phyloP scores from a whole-genome alignment of 108 stramenopile species.

The Ochromonas danica region DNA sequence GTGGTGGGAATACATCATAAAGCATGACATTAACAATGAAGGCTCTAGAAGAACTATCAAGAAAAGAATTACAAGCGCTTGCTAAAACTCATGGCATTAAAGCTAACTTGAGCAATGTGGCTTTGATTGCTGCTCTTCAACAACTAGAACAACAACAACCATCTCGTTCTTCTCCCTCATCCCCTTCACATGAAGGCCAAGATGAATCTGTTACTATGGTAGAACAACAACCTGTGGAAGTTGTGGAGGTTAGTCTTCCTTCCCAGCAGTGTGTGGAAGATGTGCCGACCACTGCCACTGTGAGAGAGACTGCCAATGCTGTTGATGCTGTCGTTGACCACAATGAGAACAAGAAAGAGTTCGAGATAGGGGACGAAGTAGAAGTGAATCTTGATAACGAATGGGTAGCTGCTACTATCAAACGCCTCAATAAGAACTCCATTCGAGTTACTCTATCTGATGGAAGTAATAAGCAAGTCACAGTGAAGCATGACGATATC shows the following conservation, averaged over 20 bases:
- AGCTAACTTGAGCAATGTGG: slow-evolving; percentile 2
- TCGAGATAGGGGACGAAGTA: neutral
- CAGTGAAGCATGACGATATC: neutral
- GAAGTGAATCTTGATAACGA: neutral
- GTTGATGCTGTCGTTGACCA: neutral
- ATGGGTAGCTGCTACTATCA: neutral
- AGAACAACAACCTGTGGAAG: neutral
- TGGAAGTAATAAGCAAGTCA: neutral
- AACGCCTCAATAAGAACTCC: neutral
- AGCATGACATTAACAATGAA: neutral
- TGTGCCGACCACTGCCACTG: neutral
- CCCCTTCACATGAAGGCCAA: neutral
- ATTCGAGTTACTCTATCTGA: neutral
- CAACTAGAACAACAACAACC: neutral
- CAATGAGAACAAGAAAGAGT: neutral
- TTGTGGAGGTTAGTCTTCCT: too few relatives aligned
- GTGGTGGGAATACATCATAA: too few relatives aligned
- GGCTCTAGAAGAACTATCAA: neutral
- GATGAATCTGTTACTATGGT: neutral
- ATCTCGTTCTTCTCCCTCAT: neutral
- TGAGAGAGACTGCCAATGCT: neutral
- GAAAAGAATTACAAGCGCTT: slow-evolving; percentile 37
- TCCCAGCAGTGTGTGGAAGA: too few relatives aligned
- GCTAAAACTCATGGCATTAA: slow-evolving; percentile 11
- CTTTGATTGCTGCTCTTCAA: neutral